A percentile compares a stretch with the other conserved stretches of the same genome.
These are phyloP conservation scores for Oryza punctata DNA, from an alignment of 176 grass and related monocot genomes.

Conservation along the genomic window DNA sequence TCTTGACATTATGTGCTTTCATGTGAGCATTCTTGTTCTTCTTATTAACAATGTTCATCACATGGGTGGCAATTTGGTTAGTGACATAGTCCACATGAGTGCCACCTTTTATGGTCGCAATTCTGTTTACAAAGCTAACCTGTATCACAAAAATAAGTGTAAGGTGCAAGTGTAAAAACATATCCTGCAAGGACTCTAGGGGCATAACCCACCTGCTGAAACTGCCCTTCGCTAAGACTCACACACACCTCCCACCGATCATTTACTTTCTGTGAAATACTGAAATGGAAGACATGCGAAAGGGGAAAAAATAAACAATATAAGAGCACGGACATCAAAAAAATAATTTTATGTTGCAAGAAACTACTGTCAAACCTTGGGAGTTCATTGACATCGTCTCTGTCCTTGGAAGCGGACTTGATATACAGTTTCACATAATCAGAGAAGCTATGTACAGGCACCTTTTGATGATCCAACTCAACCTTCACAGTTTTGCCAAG, in stretches of 20 bases:
- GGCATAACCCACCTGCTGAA: conserved; percentile 61
- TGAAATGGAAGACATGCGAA: conserved; percentile 26
- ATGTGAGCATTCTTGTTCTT: conserved; percentile 94
- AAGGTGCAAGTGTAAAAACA: neutral
- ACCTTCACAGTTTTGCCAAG: conserved; percentile 86
- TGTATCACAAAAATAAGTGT: conserved; percentile 21
- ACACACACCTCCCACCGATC: conserved; percentile 93
- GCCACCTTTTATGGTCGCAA: conserved; percentile 83
- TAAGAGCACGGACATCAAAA: neutral
- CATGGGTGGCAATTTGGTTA: conserved; percentile 65
- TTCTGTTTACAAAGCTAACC: conserved; percentile 97
- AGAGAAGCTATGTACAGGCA: conserved; percentile 53
- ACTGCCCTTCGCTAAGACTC: conserved; percentile 81
- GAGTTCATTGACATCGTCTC: conserved; percentile 9
- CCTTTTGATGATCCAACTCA: conserved; percentile 70
- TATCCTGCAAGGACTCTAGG: neutral
- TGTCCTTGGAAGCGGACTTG: conserved; percentile 40
- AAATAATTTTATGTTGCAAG: neutral
- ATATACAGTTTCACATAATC: conserved; percentile 82
- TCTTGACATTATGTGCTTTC: conserved; percentile 72
- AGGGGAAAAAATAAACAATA: neutral
- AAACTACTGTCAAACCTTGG: conserved; percentile 46
- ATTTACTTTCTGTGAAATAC: conserved; percentile 55
- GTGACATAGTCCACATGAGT: conserved; percentile 87
- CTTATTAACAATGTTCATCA: conserved; percentile 77